These are phyloP conservation scores for Pythium dissimile DNA, from an alignment of 352 stramenopile genomes.

Conservation along the genomic window DNA sequence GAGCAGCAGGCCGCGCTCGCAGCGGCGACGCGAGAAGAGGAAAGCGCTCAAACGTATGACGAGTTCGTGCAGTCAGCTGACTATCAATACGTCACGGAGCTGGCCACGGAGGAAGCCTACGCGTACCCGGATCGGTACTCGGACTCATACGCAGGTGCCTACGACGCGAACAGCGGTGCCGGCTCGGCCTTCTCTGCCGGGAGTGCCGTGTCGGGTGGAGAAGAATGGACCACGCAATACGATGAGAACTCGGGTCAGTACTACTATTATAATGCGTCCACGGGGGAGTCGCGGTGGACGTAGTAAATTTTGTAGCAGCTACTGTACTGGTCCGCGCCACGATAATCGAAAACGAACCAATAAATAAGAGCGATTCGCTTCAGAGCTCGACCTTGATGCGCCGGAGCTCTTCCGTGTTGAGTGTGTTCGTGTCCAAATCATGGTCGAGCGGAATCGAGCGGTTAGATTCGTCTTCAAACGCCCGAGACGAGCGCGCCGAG, in stretches of 20 bases:
- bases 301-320: slow-evolving; percentile 20
- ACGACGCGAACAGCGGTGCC: slow-evolving; percentile 11
- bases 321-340: no score
- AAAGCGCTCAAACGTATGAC: slow-evolving; percentile 69
- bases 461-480: neutral
- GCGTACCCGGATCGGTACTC: slow-evolving; percentile 1
- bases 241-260: slow-evolving; percentile 57
- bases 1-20: slow-evolving; percentile 22
- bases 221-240: slow-evolving; percentile 52
- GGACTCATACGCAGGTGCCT: slow-evolving; percentile 1
- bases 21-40: slow-evolving; percentile 33
- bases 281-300: slow-evolving; percentile 65
- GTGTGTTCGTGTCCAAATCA: slow-evolving; percentile 7
- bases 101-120: slow-evolving; percentile 23
- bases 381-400: slow-evolving; percentile 23
- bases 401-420: slow-evolving; percentile 14
- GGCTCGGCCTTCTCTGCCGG: neutral
- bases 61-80: slow-evolving; percentile 71
- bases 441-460: slow-evolving; percentile 8
- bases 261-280: slow-evolving; percentile 78
- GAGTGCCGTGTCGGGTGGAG: neutral
- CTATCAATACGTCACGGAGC: slow-evolving; percentile 74
- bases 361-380: slow-evolving; percentile 9
- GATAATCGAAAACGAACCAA: neutral
- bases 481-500: neutral